Percentiles rank a stretch among this genome's conserved stretches.
phyloP scores from a whole-genome alignment of 495 filamentous ascomycete species.

The Trichoderma reesei region DNA sequence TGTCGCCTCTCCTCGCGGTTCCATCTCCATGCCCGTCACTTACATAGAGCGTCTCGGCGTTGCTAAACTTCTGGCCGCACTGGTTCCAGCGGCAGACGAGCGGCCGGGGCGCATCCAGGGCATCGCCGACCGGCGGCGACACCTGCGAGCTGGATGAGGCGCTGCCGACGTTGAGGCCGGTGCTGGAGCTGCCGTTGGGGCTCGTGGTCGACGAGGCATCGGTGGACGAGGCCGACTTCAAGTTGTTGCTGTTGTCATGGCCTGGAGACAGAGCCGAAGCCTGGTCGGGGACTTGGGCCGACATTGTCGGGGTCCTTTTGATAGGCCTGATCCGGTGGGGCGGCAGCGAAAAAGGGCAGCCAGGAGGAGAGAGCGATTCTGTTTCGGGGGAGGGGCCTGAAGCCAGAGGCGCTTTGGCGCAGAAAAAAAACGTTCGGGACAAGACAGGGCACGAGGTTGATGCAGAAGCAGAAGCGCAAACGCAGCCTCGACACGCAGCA shows the following conservation, averaged over 20 bases:
- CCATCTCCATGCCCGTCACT: slow-evolving; percentile 25
- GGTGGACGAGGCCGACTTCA: neutral
- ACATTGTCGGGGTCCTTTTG: slow-evolving; percentile 8
- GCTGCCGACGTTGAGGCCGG: slow-evolving; percentile 20
- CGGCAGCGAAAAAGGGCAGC: slow-evolving; percentile 2
- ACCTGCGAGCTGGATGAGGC: slow-evolving; percentile 19
- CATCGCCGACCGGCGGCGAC: slow-evolving; percentile 14
- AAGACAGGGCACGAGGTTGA: neutral
- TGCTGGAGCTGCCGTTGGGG: slow-evolving; percentile 11
- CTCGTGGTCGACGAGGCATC: slow-evolving; percentile 2
- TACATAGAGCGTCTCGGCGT: slow-evolving; percentile 85
- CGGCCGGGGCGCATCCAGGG: slow-evolving; percentile 28
- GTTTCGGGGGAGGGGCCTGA: neutral
- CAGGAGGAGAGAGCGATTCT: neutral
- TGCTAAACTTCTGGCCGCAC: slow-evolving; percentile 71
- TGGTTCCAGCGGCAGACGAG: slow-evolving; percentile 79
- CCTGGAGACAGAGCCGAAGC: slow-evolving; percentile 7
- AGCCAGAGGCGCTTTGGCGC: neutral
- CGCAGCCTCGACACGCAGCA: neutral
- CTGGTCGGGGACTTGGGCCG: slow-evolving; percentile 16
- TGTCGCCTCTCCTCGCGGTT: neutral
- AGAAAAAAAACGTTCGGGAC: neutral
- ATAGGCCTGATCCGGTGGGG: neutral
- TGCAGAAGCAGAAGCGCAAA: neutral
- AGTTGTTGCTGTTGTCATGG: neutral